These are phyloP conservation scores for Cicer judaicum DNA, from an alignment of 306 rosid genomes.

Conservation along the genomic window DNA sequence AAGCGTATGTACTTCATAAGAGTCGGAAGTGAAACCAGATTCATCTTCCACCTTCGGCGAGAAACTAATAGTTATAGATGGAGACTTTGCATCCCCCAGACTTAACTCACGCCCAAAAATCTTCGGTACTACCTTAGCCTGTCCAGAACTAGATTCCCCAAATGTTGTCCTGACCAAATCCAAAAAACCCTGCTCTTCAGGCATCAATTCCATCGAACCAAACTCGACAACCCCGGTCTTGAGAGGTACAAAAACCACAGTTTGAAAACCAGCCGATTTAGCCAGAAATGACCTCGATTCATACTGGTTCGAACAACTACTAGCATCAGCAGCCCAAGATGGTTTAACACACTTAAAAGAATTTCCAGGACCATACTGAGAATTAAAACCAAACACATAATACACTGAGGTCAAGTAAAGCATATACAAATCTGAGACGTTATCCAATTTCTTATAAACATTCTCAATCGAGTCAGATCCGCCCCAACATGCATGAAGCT, in stretches of 20 bases:
- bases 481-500: conserved; percentile 64
- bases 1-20: conserved; percentile 63
- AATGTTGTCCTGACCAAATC: conserved; percentile 58
- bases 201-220: conserved; percentile 60
- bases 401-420: conserved; percentile 70
- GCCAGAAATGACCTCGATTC: conserved; percentile 69
- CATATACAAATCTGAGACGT: conserved; percentile 72
- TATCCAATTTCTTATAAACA: conserved; percentile 54
- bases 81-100: conserved; percentile 70
- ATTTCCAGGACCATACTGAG: conserved; percentile 58
- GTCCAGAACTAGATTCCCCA: conserved; percentile 61
- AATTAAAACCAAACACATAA: conserved; percentile 68
- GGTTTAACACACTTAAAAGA: conserved; percentile 66
- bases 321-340: conserved; percentile 66
- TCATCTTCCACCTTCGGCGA: conserved; percentile 88
- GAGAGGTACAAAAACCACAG: conserved; percentile 72
- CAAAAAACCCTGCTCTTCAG: conserved; percentile 69
- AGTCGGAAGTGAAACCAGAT: conserved; percentile 64
- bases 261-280: conserved; percentile 71
- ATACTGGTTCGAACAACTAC: conserved; percentile 60
- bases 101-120: conserved; percentile 83
- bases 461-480: conserved; percentile 55
- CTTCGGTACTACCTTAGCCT: conserved; percentile 71
- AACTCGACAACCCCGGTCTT: conserved; percentile 82
- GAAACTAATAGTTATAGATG: conserved; percentile 70